A percentile compares a stretch with the other conserved stretches of the same genome.
These are phyloP conservation scores for Mitragyna speciosa DNA, from an alignment of 257 asterid species.

Conservation along the genomic window DNA sequence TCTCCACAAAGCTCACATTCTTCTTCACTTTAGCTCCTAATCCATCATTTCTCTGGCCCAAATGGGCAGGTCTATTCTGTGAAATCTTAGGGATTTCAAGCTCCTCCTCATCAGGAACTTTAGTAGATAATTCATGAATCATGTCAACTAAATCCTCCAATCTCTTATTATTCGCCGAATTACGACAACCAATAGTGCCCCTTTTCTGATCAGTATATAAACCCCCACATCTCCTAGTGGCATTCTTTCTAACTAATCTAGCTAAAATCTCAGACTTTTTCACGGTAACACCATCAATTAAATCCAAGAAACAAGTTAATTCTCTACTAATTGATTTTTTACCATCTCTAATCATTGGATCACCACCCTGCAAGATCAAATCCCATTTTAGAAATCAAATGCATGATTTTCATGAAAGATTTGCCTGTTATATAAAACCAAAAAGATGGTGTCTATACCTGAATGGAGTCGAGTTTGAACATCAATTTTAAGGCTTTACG, in stretches of 20 bases:
- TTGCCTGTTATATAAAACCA: neutral
- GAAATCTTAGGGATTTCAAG: slow-evolving; percentile 24
- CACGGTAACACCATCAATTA: slow-evolving; percentile 40
- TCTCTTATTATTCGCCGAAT: slow-evolving; percentile 32
- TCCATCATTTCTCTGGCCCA: slow-evolving; percentile 29
- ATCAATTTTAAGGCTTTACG: slow-evolving; percentile 51
- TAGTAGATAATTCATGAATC: slow-evolving; percentile 40
- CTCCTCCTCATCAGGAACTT: slow-evolving; percentile 29
- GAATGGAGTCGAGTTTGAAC: slow-evolving; percentile 56
- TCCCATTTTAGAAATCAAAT: slow-evolving; percentile 13
- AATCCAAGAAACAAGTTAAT: slow-evolving; percentile 52
- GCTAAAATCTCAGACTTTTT: slow-evolving; percentile 34
- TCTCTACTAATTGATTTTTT: slow-evolving; percentile 56
- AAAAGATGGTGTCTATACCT: slow-evolving; percentile 35
- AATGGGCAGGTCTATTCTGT: slow-evolving; percentile 22
- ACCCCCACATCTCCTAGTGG: slow-evolving; percentile 35
- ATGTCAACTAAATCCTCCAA: slow-evolving; percentile 43
- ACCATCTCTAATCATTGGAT: slow-evolving; percentile 83
- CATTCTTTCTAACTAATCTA: slow-evolving; percentile 33
- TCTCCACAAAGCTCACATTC: slow-evolving; percentile 64
- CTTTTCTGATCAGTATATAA: slow-evolving; percentile 17
- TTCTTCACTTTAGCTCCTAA: slow-evolving; percentile 49
- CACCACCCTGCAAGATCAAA: slow-evolving; percentile 57
- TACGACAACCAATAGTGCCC: slow-evolving; percentile 22
- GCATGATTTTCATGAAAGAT: neutral